Conservation (phyloP, 305 asterid species). For the Fraxinus paxiana region DNA sequence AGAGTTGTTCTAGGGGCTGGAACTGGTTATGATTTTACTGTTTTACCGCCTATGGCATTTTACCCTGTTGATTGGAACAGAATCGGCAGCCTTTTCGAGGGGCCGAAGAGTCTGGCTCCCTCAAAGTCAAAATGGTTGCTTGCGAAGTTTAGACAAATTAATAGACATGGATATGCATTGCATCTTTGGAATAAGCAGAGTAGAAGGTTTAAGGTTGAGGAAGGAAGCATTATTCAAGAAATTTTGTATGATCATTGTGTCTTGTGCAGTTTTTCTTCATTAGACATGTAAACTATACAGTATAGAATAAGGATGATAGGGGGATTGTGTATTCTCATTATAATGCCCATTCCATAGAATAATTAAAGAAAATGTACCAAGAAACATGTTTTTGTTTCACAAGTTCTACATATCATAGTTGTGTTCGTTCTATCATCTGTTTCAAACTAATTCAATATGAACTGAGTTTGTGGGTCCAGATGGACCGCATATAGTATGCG, state of each 20-base stretch:
- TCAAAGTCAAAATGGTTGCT: slow-evolving; percentile 45
- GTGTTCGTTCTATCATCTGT: not conserved
- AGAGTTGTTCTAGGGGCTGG: slow-evolving; percentile 65
- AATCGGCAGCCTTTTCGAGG: slow-evolving; percentile 54
- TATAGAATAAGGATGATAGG: slow-evolving; percentile 9
- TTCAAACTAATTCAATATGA: not conserved
- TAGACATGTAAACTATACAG: not conserved
- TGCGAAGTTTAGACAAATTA: slow-evolving; percentile 54
- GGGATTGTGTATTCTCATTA: slow-evolving; percentile 14
- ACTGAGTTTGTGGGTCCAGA: not conserved
- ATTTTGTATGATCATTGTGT: slow-evolving; percentile 45
- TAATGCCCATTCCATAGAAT: slow-evolving; percentile 29
- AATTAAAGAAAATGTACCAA: slow-evolving; percentile 13
- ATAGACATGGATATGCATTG: slow-evolving; percentile 51
- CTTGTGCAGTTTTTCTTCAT: slow-evolving; percentile 38
- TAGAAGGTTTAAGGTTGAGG: slow-evolving; percentile 43
- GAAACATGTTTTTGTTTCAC: slow-evolving; percentile 7
- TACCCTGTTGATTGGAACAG: slow-evolving; percentile 86
- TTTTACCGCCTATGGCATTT: slow-evolving; percentile 67
- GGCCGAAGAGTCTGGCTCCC: slow-evolving; percentile 46
- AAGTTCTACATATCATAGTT: slow-evolving; percentile 2
- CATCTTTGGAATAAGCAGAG: slow-evolving; percentile 97
- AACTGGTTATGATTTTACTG: slow-evolving; percentile 48
- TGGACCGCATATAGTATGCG: not conserved
- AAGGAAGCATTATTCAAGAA: slow-evolving; percentile 69